These are phyloP conservation scores for Selaginella tamariscina DNA, from an alignment of 75 land plant genomes.

Conservation along the genomic window DNA sequence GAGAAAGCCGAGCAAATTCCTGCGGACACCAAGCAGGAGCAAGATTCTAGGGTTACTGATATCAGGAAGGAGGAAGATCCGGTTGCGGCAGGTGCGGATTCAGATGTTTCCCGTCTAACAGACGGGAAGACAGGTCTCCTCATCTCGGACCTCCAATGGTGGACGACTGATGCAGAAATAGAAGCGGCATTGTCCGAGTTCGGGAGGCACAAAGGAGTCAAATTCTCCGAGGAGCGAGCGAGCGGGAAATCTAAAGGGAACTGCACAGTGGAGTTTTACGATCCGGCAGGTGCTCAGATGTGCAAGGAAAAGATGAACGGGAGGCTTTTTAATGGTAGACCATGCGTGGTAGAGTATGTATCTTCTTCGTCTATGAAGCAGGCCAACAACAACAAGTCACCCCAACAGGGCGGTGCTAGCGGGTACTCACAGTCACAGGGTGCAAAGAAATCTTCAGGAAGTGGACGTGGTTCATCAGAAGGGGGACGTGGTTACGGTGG, in stretches of 20 bases:
- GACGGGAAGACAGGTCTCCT: conserved; percentile 49
- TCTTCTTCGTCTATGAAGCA: conserved; percentile 50
- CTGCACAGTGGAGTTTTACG: conserved; percentile 84
- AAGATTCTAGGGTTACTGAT: not conserved
- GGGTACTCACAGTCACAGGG: conserved; percentile 19
- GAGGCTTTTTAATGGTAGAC: conserved; percentile 55
- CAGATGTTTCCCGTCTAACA: conserved; percentile 14
- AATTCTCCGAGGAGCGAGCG: conserved; percentile 78
- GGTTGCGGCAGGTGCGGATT: conserved; percentile 11
- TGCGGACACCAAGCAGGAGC: not conserved
- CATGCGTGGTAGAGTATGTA: conserved; percentile 79
- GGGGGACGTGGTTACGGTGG: conserved; percentile 31
- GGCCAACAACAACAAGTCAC: conserved; percentile 43
- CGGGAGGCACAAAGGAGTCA: conserved; percentile 71
- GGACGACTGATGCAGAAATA: conserved; percentile 90
- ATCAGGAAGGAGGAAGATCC: not conserved
- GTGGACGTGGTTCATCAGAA: conserved; percentile 30
- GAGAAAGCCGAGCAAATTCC: not conserved
- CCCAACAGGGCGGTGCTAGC: conserved; percentile 8
- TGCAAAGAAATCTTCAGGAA: not conserved
- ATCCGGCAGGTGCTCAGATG: conserved; percentile 43
- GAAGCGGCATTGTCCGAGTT: conserved; percentile 62
- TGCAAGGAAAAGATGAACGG: conserved; percentile 92
- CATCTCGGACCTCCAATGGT: conserved; percentile 86
- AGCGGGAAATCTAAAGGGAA: conserved; percentile 96